Base-by-base conservation (phyloP, 176 grass and related monocot species). In the Alloteropsis semialata region DNA sequence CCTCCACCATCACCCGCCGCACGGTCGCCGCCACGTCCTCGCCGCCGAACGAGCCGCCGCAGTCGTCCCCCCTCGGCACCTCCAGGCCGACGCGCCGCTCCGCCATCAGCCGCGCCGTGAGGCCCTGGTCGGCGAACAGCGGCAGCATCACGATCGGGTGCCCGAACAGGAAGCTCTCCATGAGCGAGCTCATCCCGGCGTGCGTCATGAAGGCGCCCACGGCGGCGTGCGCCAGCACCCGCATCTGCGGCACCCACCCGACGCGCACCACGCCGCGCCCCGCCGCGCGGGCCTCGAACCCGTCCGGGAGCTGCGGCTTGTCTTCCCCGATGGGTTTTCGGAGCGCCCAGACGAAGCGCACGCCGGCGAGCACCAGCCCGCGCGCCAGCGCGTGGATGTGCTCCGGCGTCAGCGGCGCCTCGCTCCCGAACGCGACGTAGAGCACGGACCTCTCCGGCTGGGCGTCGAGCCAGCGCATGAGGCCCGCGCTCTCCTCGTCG, bases 171-270 rank as follows among this genome's bases (percentile, higher is more conserved):
- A 69, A 69, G 67, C 87, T 63, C 69, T 92, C 84, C 21, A 89
- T 25, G 33, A 59, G 42, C 12, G 90, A 92, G 28, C 90, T 72
- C 60, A 79, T 71, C 4, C 86, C 83, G 19, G 78, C 83, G 62
- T 89, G 86, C 42, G 83, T 89, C 24, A 86, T 34, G 90, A 92
- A 89, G 5, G 58, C 90, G 36, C 83, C 86, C 18, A 89, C 49
- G 0, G 79, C 81, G 11, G 1, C 16, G 62, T 92, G 90, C n/a
- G 27, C 67, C 4, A 89, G 46, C 38, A 92, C 61, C 7, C 73
- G 54, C 64, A 86, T 49, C 75, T 92, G 82, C 17, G 88, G 88
- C 14, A 82, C 83, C 90, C 90, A 92, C 21, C 57, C 82, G 2
- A 28, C 14, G 45, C 25, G 15, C n/a, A 74, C 87, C 6, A 72